Evolutionary conservation across 306 rosid species (phyloP).

Genomic region (Inga oerstediana): DNA sequence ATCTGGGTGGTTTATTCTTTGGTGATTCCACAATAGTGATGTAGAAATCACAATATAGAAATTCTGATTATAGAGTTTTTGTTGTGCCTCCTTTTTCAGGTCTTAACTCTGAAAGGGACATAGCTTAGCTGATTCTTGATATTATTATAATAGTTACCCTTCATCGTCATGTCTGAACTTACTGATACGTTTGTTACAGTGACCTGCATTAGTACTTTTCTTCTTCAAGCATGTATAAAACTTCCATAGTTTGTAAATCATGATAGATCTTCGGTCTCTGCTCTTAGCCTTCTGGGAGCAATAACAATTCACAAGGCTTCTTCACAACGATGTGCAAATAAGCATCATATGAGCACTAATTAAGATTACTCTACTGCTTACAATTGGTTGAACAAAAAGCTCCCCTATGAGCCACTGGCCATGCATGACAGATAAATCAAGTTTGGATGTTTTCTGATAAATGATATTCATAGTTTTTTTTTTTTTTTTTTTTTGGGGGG

Average conservation of each 20-base stretch:
- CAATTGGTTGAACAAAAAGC: conserved; percentile 3
- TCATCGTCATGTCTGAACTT: conserved; percentile 19
- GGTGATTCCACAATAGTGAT: conserved; percentile 28
- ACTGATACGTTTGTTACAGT: conserved; percentile 15
- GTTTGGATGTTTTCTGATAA: not conserved
- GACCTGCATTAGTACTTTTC: not conserved
- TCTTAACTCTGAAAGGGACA: not conserved
- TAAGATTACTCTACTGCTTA: not conserved
- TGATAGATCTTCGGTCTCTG: not conserved
- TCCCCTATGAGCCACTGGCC: not conserved
- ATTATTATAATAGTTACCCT: not conserved
- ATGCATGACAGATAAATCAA: not conserved
- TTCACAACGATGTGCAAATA: not conserved
- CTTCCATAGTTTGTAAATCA: not conserved
- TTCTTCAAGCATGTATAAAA: not conserved
- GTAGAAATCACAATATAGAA: conserved; percentile 24
- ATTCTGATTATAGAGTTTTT: conserved; percentile 27
- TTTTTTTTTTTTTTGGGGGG: not conserved
- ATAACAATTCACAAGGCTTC: not conserved
- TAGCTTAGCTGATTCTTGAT: conserved; percentile 16
- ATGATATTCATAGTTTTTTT: not conserved
- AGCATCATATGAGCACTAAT: too few relatives aligned
- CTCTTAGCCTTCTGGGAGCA: not conserved
- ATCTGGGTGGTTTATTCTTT: conserved; percentile 28
- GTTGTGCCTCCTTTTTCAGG: conserved; percentile 24